Evolutionary conservation across 1,139 yeast species (phyloP).

Genomic region (Blastobotrys arbuscula): DNA sequence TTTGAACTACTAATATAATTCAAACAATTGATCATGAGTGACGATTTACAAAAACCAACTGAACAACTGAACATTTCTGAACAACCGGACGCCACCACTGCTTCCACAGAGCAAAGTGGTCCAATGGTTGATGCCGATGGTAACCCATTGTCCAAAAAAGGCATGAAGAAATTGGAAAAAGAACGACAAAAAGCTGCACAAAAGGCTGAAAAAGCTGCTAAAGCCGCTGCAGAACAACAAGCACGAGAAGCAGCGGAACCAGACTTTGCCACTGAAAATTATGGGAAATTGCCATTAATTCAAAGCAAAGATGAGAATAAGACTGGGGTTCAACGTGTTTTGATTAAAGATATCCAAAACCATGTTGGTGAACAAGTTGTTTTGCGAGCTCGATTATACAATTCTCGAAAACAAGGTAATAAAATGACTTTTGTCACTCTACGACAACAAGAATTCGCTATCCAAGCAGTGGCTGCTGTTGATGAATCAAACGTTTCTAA

Average conservation of each 20-base stretch:
- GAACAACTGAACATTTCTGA: conserved; percentile 18
- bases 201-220: conserved; percentile 90
- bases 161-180: conserved; percentile 88
- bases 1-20: background rate
- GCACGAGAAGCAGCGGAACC: conserved; percentile 76
- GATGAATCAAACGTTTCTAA: conserved; percentile 68
- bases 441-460: conserved; percentile 78
- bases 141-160: conserved; percentile 90
- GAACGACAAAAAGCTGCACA: conserved; percentile 88
- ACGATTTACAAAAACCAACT: conserved; percentile 24
- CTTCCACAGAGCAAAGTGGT: conserved; percentile 22
- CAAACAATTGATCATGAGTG: conserved; percentile 20
- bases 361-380: conserved; percentile 76
- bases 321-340: conserved; percentile 55
- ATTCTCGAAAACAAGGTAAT: conserved; percentile 91
- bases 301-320: conserved; percentile 58
- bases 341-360: conserved; percentile 50
- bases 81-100: background rate
- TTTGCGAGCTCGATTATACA: conserved; percentile 92
- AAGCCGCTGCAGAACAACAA: conserved; percentile 78
- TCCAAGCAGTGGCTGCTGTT: conserved; percentile 78
- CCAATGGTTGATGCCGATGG: conserved; percentile 57
- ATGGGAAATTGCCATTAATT: conserved; percentile 84
- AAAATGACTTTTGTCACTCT: conserved; percentile 85
- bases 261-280: conserved; percentile 80